Evolutionary conservation across 2,329 filamentous ascomycete species (phyloP), one percentile per base, ranked within the genome.

Genomic region (Davidsoniella australis): DNA sequence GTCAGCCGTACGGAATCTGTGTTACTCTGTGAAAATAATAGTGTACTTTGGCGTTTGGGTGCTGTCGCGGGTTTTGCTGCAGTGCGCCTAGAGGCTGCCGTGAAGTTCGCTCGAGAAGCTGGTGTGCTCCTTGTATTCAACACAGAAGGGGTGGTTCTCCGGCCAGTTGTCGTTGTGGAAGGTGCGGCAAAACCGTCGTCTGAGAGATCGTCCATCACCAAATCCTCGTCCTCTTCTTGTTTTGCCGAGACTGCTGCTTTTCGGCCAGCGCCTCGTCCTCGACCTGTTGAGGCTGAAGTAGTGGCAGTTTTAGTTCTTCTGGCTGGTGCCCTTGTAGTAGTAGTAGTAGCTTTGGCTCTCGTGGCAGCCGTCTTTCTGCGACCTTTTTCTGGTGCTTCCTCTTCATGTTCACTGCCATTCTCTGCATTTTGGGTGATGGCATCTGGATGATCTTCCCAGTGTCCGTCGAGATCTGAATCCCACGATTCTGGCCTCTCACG

Each of bases 391-490:
- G 45, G 29, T 20, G 36, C 59, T 6, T 63, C 60, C 26, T 74
- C 69, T 42, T 75, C 72, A 37, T 23, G 2, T 23, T 80, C 75
- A 8, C 65, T 67, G 26, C 69, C 65, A 46, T 71, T 66, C 40
- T 74, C 69, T 26, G 71, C 70, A 12, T 71, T 71, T 14, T 72
- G 70, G 26, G 48, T 14, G 14, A 45, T n/a, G 6, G 65, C 84
- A 6, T 75, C 80, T 0, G 83, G 76, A 52, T 86, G 78, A 44
- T 91, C 82, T 53, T 82, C 82, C 88, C 89, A 96, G 46, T 73
- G 72, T 0, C 88, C 91, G 45, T 94, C 82, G 23, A 88, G 67
- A 55, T 96, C 89, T n/a, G 78, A 85, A 59, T 96, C 86, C 87
- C 88, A 96, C 2, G 70, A 71, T 9, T 76, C 73, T 0, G 85